phyloP scores from a whole-genome alignment of 106 monocot species.

The Vanilla planifolia region DNA sequence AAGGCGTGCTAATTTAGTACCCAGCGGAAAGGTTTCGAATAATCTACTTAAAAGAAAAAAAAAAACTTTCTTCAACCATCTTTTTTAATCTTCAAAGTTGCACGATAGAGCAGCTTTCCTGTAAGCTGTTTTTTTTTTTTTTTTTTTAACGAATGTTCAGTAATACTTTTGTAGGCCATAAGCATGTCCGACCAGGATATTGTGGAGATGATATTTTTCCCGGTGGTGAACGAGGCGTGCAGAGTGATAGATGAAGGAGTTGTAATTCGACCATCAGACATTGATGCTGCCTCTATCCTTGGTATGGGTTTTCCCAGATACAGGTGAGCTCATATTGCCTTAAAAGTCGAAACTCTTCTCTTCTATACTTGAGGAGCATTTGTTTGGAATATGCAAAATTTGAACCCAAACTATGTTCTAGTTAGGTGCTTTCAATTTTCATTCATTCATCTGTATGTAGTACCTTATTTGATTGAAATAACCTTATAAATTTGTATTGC shows the following conservation, averaged over 20 bases:
- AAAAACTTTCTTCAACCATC: neutral
- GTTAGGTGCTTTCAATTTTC: no score
- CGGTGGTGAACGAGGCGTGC: slow-evolving; percentile 6
- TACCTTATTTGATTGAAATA: neutral
- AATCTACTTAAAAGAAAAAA: neutral
- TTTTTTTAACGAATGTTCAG: neutral
- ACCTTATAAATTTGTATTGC: neutral
- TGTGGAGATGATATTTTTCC: slow-evolving; percentile 9
- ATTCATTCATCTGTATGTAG: neutral
- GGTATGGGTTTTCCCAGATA: slow-evolving; percentile 9
- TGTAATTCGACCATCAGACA: slow-evolving; percentile 5
- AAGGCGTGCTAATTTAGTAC: slow-evolving; percentile 52
- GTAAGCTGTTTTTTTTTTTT: no score
- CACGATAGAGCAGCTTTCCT: neutral
- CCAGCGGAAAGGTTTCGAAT: slow-evolving; percentile 54
- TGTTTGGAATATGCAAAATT: no score
- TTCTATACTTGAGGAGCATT: no score
- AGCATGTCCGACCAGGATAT: neutral
- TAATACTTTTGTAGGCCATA: neutral
- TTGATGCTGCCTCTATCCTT: slow-evolving; percentile 3
- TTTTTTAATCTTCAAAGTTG: neutral
- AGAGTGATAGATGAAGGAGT: slow-evolving; percentile 9
- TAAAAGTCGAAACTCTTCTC: neutral
- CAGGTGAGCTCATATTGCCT: neutral
- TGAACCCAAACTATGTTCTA: no score